Base-by-base conservation (phyloP, 176 grass and related monocot genomes). In the Pharus latifolius region DNA sequence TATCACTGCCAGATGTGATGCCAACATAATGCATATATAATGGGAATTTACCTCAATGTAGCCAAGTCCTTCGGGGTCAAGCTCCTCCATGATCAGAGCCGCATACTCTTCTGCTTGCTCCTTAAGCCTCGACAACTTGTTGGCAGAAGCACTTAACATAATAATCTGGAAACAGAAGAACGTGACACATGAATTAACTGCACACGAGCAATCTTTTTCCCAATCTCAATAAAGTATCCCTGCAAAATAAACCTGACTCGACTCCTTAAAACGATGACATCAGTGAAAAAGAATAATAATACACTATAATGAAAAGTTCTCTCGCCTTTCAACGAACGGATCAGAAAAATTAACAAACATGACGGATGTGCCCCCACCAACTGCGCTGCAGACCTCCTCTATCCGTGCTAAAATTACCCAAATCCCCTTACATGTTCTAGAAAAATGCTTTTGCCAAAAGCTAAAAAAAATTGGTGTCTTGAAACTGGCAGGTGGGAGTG, bases 51-150 rank as follows among this genome's bases (percentile, higher is more conserved):
- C 93, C 86, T 93, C 89, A 12, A 98, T 98, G 32, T 98, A 98
- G 3, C 95, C 90, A 38, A 98, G 71, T 56, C 83, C 79, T 60
- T 99, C 96, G 42, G 90, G 90, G 65, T 99, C 96, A 60, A 99
- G 80, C 69, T 99, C 96, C 57, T 99, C 96, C 96, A 99, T 99
- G 68, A 99, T 99, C 27, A 99, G 49, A 15, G 96, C 96, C 14
- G 96, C 90, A 11, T 99, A 99, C 81, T 99, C 96, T 63, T 91
- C 90, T 5, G 96, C 96, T 54, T 99, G 96, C 55, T 99, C 96
- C 60, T 99, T 91, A 24, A 99, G 74, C 62, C 90, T 88, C 17
- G 90, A 83, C 37, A 99, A 78, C 49, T 99, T 99, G 50, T 94
- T 95, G 22, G 96, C 96, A 12, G 96, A 99, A 12, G 90, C 96